Evolutionary conservation across 108 stramenopile genomes (phyloP).

Genomic region (Phaeodactylum tricornutum): DNA sequence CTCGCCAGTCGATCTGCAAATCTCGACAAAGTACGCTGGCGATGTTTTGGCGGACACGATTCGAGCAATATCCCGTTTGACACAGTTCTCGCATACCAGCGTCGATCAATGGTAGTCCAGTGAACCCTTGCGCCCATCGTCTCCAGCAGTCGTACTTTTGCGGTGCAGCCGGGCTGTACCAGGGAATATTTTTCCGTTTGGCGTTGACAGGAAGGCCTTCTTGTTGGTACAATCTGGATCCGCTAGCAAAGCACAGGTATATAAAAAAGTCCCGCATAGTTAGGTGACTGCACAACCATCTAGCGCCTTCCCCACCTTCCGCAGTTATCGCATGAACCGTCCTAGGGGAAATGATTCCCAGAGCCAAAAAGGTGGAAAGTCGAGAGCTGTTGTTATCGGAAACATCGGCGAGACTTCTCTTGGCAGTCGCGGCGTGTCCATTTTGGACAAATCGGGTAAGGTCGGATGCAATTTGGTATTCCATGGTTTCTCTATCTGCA

Average conservation of each 20-base stretch:
- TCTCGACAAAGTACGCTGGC: slow-evolving; percentile 82
- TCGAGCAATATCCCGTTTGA: slow-evolving; percentile 83
- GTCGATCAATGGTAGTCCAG: slow-evolving; percentile 83
- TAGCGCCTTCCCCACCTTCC: no score
- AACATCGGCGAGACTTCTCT: slow-evolving; percentile 44
- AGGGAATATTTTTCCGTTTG: not conserved
- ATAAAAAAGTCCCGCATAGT: slow-evolving; percentile 69
- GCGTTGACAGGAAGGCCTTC: slow-evolving; percentile 25
- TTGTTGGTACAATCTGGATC: slow-evolving; percentile 12
- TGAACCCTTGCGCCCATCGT: slow-evolving; percentile 58
- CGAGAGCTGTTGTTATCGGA: slow-evolving; percentile 39
- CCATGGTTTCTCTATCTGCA: slow-evolving; percentile 1
- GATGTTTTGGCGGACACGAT: slow-evolving; percentile 86
- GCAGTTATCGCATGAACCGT: slow-evolving; percentile 15
- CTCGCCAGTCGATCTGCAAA: slow-evolving; percentile 78
- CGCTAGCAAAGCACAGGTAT: slow-evolving; percentile 35
- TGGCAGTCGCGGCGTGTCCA: slow-evolving; percentile 33
- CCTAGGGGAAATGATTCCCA: slow-evolving; percentile 46
- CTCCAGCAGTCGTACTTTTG: slow-evolving; percentile 9
- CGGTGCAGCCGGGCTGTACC: not conserved
- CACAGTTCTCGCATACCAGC: slow-evolving; percentile 85
- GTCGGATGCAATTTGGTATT: slow-evolving; percentile 21
- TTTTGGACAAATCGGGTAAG: slow-evolving; percentile 29
- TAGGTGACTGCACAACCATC: slow-evolving; percentile 59
- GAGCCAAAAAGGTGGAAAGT: slow-evolving; percentile 27